A percentile compares a stretch with the other conserved stretches of the same genome.
These are phyloP conservation scores for Scedosporium dehoogii DNA, from an alignment of 2,329 filamentous ascomycete species.

Conservation along the genomic window DNA sequence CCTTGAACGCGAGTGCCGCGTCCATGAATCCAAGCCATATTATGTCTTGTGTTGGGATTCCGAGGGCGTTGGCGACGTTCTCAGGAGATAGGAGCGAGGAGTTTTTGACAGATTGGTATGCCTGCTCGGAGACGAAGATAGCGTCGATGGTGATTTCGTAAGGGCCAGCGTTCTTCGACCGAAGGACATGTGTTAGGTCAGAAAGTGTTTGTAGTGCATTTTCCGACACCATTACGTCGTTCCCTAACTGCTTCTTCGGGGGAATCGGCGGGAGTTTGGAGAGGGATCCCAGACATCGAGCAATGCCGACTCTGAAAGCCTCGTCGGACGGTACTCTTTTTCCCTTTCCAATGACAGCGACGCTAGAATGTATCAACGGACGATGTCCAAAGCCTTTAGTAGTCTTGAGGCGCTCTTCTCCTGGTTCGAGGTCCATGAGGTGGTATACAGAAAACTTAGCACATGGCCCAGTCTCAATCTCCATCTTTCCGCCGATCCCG, in stretches of 20 bases:
- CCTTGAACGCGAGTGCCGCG: slow-evolving; percentile 35
- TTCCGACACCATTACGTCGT: background rate
- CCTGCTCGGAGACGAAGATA: slow-evolving; percentile 28
- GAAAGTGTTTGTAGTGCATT: slow-evolving; percentile 11
- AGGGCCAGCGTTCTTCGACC: slow-evolving; percentile 40
- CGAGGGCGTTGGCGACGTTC: slow-evolving; percentile 19
- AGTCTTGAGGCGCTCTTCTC: slow-evolving; percentile 13
- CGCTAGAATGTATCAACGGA: background rate
- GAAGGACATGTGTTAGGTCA: slow-evolving; percentile 29
- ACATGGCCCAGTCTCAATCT: slow-evolving; percentile 23
- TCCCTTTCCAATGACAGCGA: background rate
- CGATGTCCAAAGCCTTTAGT: background rate
- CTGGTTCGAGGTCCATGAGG: slow-evolving; percentile 29
- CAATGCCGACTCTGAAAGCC: background rate
- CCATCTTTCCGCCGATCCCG: slow-evolving; percentile 18
- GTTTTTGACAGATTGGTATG: slow-evolving; percentile 24
- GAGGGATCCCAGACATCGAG: background rate
- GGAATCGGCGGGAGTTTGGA: background rate
- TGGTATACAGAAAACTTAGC: slow-evolving; percentile 38
- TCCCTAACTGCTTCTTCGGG: background rate
- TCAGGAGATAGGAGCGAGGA: slow-evolving; percentile 22
- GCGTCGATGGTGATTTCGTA: slow-evolving; percentile 43
- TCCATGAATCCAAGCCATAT: slow-evolving; percentile 32
- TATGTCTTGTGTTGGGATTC: slow-evolving; percentile 17
- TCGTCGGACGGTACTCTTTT: background rate